These are phyloP conservation scores for Pedinophyceae sp. DNA, from an alignment of 139 green algal species.

Conservation along the genomic window DNA sequence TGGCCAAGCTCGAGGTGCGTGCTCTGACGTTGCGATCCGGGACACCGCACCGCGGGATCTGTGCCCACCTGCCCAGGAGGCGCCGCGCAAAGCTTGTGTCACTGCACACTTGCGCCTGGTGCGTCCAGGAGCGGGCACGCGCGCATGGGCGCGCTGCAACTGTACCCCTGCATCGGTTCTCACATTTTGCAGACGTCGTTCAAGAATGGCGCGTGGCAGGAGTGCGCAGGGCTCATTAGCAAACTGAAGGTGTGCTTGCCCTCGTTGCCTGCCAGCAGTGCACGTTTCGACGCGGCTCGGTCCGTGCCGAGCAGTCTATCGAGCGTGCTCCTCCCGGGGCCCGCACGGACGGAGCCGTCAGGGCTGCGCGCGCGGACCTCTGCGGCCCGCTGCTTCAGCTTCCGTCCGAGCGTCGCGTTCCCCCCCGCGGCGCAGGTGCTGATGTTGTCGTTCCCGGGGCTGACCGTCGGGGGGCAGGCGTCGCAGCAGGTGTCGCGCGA, in stretches of 20 bases:
- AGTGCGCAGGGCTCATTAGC: no score
- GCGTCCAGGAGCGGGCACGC: background rate
- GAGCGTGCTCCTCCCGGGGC: background rate
- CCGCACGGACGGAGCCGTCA: background rate
- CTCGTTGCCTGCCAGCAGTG: no score
- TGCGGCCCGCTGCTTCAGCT: background rate
- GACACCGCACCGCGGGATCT: background rate
- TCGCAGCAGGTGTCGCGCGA: background rate
- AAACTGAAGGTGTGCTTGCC: no score
- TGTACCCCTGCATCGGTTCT: background rate
- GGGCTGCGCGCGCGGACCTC: background rate
- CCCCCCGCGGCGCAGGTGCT: background rate
- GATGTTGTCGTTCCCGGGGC: background rate
- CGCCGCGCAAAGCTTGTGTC: no score
- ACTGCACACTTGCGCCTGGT: no score
- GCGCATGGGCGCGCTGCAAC: background rate
- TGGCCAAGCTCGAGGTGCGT: constrained; percentile 36
- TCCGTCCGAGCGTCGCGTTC: background rate
- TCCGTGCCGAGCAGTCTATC: no score
- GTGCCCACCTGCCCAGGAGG: no score
- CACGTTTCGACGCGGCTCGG: no score
- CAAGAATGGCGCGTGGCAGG: no score
- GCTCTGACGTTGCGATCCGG: background rate
- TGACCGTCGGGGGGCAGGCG: background rate
- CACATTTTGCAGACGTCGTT: no score